These are phyloP conservation scores for Phytophthora pinifolia DNA, from an alignment of 352 stramenopile species.

Conservation along the genomic window DNA sequence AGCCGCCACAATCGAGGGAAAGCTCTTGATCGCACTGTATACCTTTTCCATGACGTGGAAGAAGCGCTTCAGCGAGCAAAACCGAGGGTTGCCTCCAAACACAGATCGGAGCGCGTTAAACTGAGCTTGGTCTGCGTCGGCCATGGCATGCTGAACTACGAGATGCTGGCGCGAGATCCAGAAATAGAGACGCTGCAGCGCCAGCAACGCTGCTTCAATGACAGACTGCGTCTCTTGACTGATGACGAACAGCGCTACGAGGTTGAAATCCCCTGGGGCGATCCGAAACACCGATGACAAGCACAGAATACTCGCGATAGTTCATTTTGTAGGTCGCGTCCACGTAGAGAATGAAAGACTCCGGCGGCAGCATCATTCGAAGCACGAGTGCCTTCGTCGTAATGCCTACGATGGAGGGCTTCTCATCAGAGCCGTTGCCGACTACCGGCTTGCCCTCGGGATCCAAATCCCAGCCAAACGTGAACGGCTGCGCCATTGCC, in stretches of 20 bases:
- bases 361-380: not conserved
- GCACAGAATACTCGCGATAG: constrained; percentile 1
- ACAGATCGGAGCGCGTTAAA: constrained; percentile 12
- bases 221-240: constrained; percentile 4
- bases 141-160: constrained; percentile 10
- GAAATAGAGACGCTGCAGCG: not conserved
- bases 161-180: not conserved
- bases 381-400: constrained; percentile 4
- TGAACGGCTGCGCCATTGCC: constrained; percentile 1
- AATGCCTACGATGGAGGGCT: not conserved
- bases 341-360: not conserved
- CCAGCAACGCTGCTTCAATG: not conserved
- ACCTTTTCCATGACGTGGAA: constrained; percentile 22
- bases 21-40: constrained; percentile 1
- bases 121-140: constrained; percentile 18
- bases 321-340: constrained; percentile 13
- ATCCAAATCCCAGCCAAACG: constrained; percentile 1
- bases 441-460: not conserved
- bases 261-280: not conserved
- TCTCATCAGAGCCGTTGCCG: constrained; percentile 9
- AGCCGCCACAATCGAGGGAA: not conserved
- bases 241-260: constrained; percentile 1
- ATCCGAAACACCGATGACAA: constrained; percentile 1
- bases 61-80: constrained; percentile 21
- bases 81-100: constrained; percentile 1